A percentile compares a stretch with the other conserved stretches of the same genome.
Evolutionary conservation across 2,329 filamentous ascomycete species (phyloP).

Genomic region (Pseudogymnoascus pannorum): DNA sequence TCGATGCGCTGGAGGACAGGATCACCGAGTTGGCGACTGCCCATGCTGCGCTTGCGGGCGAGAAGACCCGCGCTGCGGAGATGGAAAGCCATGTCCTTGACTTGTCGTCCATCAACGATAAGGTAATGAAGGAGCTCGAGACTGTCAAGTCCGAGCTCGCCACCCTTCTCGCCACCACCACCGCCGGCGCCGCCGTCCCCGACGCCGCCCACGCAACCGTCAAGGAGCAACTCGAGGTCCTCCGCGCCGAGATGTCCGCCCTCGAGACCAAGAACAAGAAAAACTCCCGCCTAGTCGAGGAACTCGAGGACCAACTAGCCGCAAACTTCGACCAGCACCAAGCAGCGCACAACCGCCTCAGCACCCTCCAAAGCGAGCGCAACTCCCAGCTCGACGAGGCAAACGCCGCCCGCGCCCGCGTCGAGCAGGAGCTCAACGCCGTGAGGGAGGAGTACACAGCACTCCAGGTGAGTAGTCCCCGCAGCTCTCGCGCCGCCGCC

Average conservation of each 20-base stretch:
- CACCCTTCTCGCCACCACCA: conserved; percentile 41
- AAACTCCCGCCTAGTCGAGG: conserved; percentile 84
- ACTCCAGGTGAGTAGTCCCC: conserved; percentile 48
- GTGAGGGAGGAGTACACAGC: conserved; percentile 62
- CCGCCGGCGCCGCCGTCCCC: conserved; percentile 37
- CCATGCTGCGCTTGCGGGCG: conserved; percentile 51
- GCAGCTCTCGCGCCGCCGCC: not conserved
- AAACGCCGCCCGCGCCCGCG: conserved; percentile 52
- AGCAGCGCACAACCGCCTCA: conserved; percentile 74
- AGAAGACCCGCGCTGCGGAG: conserved; percentile 51
- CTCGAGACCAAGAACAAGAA: conserved; percentile 71
- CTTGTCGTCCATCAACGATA: conserved; percentile 50
- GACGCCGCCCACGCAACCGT: conserved; percentile 41
- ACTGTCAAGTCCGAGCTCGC: conserved; percentile 47
- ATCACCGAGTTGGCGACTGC: conserved; percentile 50
- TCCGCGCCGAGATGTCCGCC: conserved; percentile 60
- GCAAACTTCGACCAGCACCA: conserved; percentile 93
- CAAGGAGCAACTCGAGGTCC: conserved; percentile 48
- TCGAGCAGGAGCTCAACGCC: conserved; percentile 62
- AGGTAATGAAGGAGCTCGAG: conserved; percentile 55
- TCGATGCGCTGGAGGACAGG: conserved; percentile 59
- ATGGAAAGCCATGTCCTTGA: conserved; percentile 49
- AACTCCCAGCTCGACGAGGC: conserved; percentile 72
- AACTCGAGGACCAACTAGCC: conserved; percentile 93
- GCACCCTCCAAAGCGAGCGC: conserved; percentile 69